Conservation (phyloP, 306 rosid genomes). For the Clitoria ternatea region DNA sequence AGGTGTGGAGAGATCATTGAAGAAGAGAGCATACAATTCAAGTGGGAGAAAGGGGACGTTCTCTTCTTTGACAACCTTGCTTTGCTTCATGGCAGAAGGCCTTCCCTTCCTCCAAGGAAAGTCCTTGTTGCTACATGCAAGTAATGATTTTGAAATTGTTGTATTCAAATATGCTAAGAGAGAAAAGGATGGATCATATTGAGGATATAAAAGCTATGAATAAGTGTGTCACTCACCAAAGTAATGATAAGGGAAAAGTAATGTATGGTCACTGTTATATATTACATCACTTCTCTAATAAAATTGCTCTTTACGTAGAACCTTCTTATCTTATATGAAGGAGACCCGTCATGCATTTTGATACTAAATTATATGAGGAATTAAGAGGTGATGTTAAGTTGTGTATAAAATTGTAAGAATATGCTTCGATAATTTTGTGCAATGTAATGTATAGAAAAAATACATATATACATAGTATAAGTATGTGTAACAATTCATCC, state of each 20-base stretch:
- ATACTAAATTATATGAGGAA: neutral
- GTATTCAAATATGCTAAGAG: neutral
- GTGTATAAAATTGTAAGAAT: neutral
- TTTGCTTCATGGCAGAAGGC: slow-evolving; percentile 88
- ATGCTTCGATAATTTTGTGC: neutral
- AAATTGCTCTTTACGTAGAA: neutral
- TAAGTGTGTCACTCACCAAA: slow-evolving; percentile 10
- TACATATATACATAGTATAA: neutral
- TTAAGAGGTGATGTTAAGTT: neutral
- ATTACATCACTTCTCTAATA: neutral
- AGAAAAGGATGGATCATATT: neutral
- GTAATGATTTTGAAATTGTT: slow-evolving; percentile 31
- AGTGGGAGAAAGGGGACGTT: slow-evolving; percentile 85
- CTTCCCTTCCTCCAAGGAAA: slow-evolving; percentile 83
- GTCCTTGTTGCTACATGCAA: slow-evolving; percentile 70
- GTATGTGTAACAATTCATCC: neutral
- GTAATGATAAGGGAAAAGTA: neutral
- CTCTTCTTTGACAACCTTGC: slow-evolving; percentile 80
- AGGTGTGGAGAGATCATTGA: slow-evolving; percentile 80
- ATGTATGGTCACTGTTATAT: neutral
- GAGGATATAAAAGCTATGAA: neutral
- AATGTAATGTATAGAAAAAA: neutral
- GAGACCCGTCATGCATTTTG: neutral
- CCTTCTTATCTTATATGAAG: neutral
- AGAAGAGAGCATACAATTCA: slow-evolving; percentile 89